These are phyloP conservation scores for Cyberlindnera amylophila DNA, from an alignment of 805 yeast species.

Conservation along the genomic window DNA sequence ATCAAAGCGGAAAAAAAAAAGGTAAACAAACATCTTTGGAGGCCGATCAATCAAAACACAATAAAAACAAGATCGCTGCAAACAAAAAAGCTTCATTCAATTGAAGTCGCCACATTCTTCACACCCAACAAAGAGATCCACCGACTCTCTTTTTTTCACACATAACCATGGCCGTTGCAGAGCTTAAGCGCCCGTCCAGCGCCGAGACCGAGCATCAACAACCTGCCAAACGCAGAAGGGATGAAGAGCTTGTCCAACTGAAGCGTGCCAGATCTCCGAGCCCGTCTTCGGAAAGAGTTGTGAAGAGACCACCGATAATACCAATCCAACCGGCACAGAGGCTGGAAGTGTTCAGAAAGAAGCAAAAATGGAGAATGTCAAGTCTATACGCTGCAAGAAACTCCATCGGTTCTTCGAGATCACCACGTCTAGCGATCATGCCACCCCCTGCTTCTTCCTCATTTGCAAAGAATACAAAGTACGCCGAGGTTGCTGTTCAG, in stretches of 20 bases:
- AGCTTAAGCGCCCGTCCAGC: conserved; percentile 4
- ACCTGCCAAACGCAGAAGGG: conserved; percentile 2
- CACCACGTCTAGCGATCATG: conserved; percentile 1
- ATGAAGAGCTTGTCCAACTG: not conserved
- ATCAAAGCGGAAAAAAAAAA: too few relatives aligned
- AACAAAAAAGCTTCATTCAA: not conserved
- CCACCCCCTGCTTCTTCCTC: not conserved
- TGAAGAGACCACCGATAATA: conserved; percentile 32
- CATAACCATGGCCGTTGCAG: not conserved
- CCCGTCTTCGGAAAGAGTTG: conserved; percentile 1
- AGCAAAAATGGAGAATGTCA: conserved; percentile 28
- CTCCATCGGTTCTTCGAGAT: conserved; percentile 2
- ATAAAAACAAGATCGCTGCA: conserved; percentile 3
- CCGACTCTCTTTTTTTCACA: too few relatives aligned
- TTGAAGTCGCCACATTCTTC: too few relatives aligned
- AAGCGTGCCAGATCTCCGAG: conserved; percentile 8
- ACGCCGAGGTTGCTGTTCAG: conserved; percentile 24
- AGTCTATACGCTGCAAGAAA: conserved; percentile 21
- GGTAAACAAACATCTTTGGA: too few relatives aligned
- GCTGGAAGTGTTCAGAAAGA: conserved; percentile 25
- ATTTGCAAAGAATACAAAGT: conserved; percentile 1
- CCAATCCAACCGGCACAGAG: conserved; percentile 26
- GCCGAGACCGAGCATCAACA: conserved; percentile 1
- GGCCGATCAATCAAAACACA: too few relatives aligned
- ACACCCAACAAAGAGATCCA: too few relatives aligned